Base-by-base conservation (phyloP, 176 grass and related monocot species). In the Saccharum officinarum region DNA sequence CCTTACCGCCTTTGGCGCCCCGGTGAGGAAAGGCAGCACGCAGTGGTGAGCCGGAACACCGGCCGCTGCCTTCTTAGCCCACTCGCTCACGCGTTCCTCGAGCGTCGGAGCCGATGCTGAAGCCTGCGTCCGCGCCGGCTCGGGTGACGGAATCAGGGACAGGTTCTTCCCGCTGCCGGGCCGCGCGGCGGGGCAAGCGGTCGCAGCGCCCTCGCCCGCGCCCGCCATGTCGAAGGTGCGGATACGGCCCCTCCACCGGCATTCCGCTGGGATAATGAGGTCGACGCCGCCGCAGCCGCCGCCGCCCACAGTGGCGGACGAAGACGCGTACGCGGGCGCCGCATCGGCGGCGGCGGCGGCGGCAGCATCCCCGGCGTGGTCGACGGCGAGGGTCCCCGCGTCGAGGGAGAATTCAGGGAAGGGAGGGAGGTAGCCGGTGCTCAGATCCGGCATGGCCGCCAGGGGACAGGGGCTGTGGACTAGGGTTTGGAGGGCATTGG, bases 1-100 rank as follows among this genome's bases (percentile, higher is more conserved):
- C 30, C 67, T 71, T 76, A 95, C 93, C 86, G 78, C 84, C 79
- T 67, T 95, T 33, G 88, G 86, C 18, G 80, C 83, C 10, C 87
- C 84, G 23, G 76, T 92, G 67, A 95, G 83, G 50, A 95, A 95
- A 40, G 90, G 93, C 47, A 95, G 85, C 59, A 71, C 77, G 25
- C 90, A 95, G 71, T 81, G 83, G 46, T 39, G 11, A 6, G 26
- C 7, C 7, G 88, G 83, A 67, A 84, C 61, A 26, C 93, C 90
- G 10, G 80, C 11, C 10, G 66, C 88, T 17, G 71, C 69, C 88
- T 90, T 95, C 93, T 59, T 95, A 78, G 84, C 36, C 93, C 93
- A 95, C 39, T 78, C 88, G 77, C 69, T 81, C 59, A 84, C 76
- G 73, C 81, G 78, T 10, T 87, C 86, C 33, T 80, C 85, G 1